Conservation (phyloP, 1,139 yeast genomes). For the Saccharomyces hybrid region DNA sequence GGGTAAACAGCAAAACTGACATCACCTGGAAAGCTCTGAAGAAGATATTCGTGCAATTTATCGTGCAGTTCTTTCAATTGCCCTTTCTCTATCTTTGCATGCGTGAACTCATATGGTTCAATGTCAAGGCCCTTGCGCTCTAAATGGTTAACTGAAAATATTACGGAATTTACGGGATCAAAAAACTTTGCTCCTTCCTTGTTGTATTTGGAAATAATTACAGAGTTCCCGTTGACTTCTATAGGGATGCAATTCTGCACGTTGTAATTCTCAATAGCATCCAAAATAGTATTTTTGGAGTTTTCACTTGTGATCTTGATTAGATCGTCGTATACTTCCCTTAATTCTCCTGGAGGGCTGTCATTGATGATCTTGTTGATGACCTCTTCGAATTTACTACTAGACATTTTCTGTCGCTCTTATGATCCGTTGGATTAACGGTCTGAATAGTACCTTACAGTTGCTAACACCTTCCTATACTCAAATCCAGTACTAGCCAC, state of each 20-base stretch:
- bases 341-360: slow-evolving; percentile 34
- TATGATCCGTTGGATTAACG: neutral
- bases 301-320: slow-evolving; percentile 30
- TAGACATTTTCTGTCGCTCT: slow-evolving; percentile 5
- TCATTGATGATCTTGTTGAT: slow-evolving; percentile 25
- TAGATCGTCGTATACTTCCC: slow-evolving; percentile 31
- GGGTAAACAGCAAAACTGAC: slow-evolving; percentile 38
- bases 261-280: slow-evolving; percentile 40
- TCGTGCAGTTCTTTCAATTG: slow-evolving; percentile 18
- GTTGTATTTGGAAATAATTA: slow-evolving; percentile 43
- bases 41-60: slow-evolving; percentile 33
- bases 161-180: slow-evolving; percentile 41
- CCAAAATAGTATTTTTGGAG: slow-evolving; percentile 28
- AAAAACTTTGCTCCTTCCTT: slow-evolving; percentile 40
- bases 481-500: neutral
- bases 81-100: slow-evolving; percentile 13
- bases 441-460: neutral
- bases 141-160: slow-evolving; percentile 57
- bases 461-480: neutral
- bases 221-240: slow-evolving; percentile 31
- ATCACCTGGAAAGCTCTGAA: slow-evolving; percentile 41
- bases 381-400: slow-evolving; percentile 21
- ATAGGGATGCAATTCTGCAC: slow-evolving; percentile 38
- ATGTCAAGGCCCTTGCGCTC: slow-evolving; percentile 42
- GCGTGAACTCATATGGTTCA: slow-evolving; percentile 33